Conservation (phyloP, 1,284 basidiomycete genomes). For the Cryptococcus wingfieldii region DNA sequence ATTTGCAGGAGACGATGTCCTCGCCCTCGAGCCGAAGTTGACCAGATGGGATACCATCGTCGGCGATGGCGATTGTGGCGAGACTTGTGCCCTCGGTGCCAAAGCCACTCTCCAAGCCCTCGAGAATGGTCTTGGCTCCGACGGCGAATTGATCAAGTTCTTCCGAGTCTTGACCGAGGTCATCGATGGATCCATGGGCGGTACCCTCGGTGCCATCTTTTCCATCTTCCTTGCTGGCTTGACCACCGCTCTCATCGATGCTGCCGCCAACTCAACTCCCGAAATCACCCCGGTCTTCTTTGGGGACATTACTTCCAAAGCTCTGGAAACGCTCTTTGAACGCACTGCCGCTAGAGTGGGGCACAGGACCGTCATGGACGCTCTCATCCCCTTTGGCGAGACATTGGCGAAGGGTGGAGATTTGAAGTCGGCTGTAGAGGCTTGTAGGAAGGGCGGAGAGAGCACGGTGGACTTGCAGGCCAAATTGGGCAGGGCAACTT, state of each 20-base stretch:
- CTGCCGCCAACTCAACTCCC: conserved; percentile 11
- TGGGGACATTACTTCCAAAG: conserved; percentile 27
- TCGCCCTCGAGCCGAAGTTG: conserved; percentile 49
- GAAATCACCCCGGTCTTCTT: conserved; percentile 22
- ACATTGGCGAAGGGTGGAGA: conserved; percentile 38
- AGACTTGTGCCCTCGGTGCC: conserved; percentile 44
- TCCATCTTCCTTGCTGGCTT: conserved; percentile 46
- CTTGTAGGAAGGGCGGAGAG: conserved; percentile 45
- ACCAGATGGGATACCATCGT: conserved; percentile 51
- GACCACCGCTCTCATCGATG: conserved; percentile 33
- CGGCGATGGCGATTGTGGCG: conserved; percentile 48
- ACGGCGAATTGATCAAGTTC: conserved; percentile 40
- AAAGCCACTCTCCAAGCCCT: conserved; percentile 36
- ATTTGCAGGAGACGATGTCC: conserved; percentile 31
- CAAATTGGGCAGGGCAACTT: conserved; percentile 51
- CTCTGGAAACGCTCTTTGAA: conserved; percentile 43
- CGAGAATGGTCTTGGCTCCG: conserved; percentile 28
- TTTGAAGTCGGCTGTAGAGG: conserved; percentile 40
- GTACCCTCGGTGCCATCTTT: conserved; percentile 47
- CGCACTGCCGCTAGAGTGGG: conserved; percentile 50
- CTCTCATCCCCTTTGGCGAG: conserved; percentile 50
- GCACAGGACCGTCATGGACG: conserved; percentile 52
- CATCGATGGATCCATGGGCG: conserved; percentile 44
- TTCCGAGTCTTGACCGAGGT: conserved; percentile 44
- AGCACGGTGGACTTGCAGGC: conserved; percentile 46